phyloP scores from a whole-genome alignment of 73 alveolate genomes.

The Stentor coeruleus region DNA sequence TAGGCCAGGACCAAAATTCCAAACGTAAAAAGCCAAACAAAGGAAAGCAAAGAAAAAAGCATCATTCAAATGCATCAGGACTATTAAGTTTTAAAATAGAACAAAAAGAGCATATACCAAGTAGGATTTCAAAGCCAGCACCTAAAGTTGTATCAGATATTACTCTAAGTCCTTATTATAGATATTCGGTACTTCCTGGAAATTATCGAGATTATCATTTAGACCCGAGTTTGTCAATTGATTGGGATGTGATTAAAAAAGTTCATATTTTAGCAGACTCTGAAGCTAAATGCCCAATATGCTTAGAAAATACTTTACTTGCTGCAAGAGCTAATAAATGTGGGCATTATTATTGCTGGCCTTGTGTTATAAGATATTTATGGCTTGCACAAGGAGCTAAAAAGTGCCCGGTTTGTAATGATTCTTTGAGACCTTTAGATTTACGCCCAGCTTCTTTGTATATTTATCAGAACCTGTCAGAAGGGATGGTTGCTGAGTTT shows the following conservation, averaged over 20 bases:
- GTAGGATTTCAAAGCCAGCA: neutral
- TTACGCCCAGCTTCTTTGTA: neutral
- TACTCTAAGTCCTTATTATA: neutral
- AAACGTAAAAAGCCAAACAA: neutral
- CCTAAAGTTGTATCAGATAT: neutral
- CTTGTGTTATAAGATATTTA: conserved; percentile 29
- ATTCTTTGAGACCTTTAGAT: neutral
- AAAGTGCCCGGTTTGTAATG: conserved; percentile 13
- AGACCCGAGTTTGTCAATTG: conserved; percentile 10
- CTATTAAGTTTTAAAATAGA: neutral
- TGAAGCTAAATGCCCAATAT: conserved; percentile 23
- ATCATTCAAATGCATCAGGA: neutral
- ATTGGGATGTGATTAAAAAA: neutral
- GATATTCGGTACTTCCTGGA: neutral
- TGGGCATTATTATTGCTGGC: conserved; percentile 31
- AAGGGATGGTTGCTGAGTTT: neutral
- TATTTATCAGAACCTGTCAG: neutral
- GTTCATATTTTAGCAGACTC: neutral
- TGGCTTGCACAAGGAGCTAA: neutral
- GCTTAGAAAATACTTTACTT: conserved; percentile 12
- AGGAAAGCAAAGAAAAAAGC: neutral
- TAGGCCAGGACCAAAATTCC: neutral
- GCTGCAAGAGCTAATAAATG: conserved; percentile 22
- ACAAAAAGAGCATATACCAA: neutral
- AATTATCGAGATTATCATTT: neutral